Conservation (phyloP, 441 rosid species). For the Rhodomyrtus psidioides region DNA sequence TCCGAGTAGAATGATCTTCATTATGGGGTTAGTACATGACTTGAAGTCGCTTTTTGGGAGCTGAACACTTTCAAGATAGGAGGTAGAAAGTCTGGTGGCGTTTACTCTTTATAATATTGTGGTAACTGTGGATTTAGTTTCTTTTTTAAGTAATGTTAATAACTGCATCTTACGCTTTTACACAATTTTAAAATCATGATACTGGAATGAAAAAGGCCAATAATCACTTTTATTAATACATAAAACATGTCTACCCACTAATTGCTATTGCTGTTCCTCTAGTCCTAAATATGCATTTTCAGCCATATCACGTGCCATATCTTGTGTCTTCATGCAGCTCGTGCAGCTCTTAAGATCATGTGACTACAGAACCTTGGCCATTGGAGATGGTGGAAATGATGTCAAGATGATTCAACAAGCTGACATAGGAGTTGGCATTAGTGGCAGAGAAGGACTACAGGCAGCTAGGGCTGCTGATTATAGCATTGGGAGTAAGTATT, state of each 20-base stretch:
- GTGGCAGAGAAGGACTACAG: constrained; percentile 99
- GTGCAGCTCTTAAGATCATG: constrained; percentile 91
- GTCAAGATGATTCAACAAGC: constrained; percentile 99
- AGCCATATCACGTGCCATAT: not conserved
- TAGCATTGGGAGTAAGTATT: constrained; percentile 85
- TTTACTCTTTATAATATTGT: not conserved
- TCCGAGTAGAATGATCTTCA: not conserved
- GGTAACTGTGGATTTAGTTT: not conserved
- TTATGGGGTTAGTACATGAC: not conserved
- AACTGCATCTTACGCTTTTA: not conserved
- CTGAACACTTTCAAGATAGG: not conserved
- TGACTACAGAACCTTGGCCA: constrained; percentile 93
- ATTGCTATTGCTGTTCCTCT: not conserved
- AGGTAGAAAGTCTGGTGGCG: not conserved
- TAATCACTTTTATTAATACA: not conserved
- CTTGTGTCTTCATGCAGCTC: constrained; percentile 42
- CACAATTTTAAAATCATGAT: not conserved
- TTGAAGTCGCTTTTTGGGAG: not conserved
- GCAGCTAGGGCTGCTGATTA: constrained; percentile 99
- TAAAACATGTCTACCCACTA: not conserved
- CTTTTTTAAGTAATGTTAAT: not conserved
- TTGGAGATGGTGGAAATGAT: constrained; percentile 99
- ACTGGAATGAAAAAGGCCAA: not conserved
- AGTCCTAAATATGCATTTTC: not conserved
- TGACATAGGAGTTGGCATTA: constrained; percentile 95